Percentiles rank a stretch among this genome's conserved stretches.
Evolutionary conservation across 2,329 filamentous ascomycete species (phyloP).

Genomic region (Diaporthe velutina): DNA sequence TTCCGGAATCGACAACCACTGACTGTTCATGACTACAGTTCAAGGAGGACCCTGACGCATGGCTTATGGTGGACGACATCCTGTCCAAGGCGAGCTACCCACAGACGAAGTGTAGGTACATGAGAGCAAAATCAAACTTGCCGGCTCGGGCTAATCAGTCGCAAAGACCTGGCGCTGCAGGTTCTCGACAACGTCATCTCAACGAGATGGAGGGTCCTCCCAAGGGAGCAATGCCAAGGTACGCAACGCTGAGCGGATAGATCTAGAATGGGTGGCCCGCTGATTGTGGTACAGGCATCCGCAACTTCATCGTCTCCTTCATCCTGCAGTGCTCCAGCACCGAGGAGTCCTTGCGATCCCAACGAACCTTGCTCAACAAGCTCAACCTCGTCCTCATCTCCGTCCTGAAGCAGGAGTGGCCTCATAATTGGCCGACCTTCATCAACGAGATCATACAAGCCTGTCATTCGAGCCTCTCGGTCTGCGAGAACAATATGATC

Average conservation of each 20-base stretch:
- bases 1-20: slow-evolving; percentile 41
- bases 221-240: slow-evolving; percentile 96
- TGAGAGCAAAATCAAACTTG: slow-evolving; percentile 31
- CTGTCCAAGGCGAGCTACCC: slow-evolving; percentile 92
- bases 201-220: slow-evolving; percentile 98
- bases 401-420: slow-evolving; percentile 98
- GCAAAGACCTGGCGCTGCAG: slow-evolving; percentile 87
- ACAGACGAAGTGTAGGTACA: slow-evolving; percentile 90
- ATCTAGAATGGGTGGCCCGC: slow-evolving; percentile 17
- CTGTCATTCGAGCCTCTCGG: slow-evolving; percentile 93
- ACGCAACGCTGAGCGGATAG: slow-evolving; percentile 43
- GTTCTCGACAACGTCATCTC: slow-evolving; percentile 98
- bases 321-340: slow-evolving; percentile 94
- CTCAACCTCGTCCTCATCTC: slow-evolving; percentile 97
- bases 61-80: slow-evolving; percentile 97
- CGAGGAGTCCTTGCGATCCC: slow-evolving; percentile 86
- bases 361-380: slow-evolving; percentile 96
- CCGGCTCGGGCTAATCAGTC: slow-evolving; percentile 32
- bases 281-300: slow-evolving; percentile 77
- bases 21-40: slow-evolving; percentile 71
- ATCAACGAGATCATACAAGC: slow-evolving; percentile 99
- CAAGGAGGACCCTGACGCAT: slow-evolving; percentile 98
- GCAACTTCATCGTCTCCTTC: slow-evolving; percentile 98
- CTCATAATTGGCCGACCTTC: slow-evolving; percentile 99
- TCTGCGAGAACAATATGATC: slow-evolving; percentile 99